Base-by-base conservation (phyloP, 2,329 filamentous ascomycete genomes). In the Aspergillus nomiae region DNA sequence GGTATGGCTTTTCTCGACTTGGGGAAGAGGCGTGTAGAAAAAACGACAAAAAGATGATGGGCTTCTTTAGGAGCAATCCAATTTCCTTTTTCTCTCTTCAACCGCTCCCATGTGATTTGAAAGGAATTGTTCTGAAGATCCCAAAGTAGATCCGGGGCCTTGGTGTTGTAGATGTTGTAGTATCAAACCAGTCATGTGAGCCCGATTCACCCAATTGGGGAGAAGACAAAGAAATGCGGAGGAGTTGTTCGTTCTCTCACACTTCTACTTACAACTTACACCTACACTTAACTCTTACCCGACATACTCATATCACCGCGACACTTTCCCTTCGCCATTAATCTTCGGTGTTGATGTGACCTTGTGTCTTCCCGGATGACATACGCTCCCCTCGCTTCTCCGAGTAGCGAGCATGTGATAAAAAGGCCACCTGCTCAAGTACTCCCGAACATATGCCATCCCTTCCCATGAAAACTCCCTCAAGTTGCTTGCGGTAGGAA, bases 1-100 rank as follows among this genome's bases (percentile, higher is more conserved):
- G 68, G 62, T 71, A 69, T 70, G 67, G 66, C 70, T 66, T 71
- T 68, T 71, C 70, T 70, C 58, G 63, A 63, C 65, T 64, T 64
- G 68, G 63, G 63, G 61, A 57, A 57, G 69, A 70, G 69, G 63
- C 64, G 69, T 73, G 73, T 75, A 76, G 72, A 71, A 68, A 68
- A 69, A 62, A 41, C 38, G 38, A 41, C 38, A 41, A 53, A 68
- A 63, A 61, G 43, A 38, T 56, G 55, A 58, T 66, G 56, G 56
- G 58, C 59, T 63, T 67, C 61, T 41, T 41, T 59, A 64, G 63
- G 63, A 68, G 62, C 62, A 65, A 67, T 67, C 61, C 60, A 60
- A 62, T 66, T 66, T 60, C 54, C 28, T 41, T 64, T 65, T 65
- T 65, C 48, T 58, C 32, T 66, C 36, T 38, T 58, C 48, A 51